Evolutionary conservation across 169 alveolate species (phyloP).

Genomic region (Eimeria necatrix): DNA sequence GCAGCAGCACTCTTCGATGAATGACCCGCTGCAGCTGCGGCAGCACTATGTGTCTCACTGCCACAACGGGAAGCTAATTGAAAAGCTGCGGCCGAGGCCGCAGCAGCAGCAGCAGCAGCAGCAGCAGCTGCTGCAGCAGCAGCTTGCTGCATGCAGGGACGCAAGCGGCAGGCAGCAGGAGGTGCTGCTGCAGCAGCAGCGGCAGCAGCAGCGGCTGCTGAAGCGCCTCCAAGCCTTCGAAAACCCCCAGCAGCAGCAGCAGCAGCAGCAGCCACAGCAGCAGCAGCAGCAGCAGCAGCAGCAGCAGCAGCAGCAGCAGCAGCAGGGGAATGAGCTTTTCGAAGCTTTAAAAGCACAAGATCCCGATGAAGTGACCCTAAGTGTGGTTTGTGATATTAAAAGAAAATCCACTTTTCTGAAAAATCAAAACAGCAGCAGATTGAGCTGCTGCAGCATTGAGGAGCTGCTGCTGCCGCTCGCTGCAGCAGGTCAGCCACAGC

Average conservation of each 20-base stretch:
- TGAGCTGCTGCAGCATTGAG: neutral
- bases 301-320: slow-evolving; percentile 21
- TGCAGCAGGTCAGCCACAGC: too few relatives aligned
- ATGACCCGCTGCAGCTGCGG: slow-evolving; percentile 58
- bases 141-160: slow-evolving; percentile 9
- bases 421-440: neutral
- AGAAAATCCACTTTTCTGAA: neutral
- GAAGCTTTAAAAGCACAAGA: neutral
- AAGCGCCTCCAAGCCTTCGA: neutral
- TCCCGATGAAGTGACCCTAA: neutral
- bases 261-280: neutral
- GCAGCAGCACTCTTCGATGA: slow-evolving; percentile 30
- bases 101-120: neutral
- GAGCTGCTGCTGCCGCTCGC: neutral
- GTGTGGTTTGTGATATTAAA: neutral
- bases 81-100: neutral
- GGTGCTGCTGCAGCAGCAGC: too few relatives aligned
- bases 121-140: neutral
- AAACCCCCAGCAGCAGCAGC: neutral
- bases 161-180: neutral
- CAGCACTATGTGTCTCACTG: slow-evolving; percentile 63
- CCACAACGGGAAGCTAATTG: slow-evolving; percentile 7
- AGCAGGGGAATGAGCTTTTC: neutral
- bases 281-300: slow-evolving; percentile 7
- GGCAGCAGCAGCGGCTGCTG: slow-evolving; percentile 1